Evolutionary conservation across 495 filamentous ascomycete species (phyloP), one percentile per base, ranked within the genome.

Genomic region (Penicillium cinerascens): DNA sequence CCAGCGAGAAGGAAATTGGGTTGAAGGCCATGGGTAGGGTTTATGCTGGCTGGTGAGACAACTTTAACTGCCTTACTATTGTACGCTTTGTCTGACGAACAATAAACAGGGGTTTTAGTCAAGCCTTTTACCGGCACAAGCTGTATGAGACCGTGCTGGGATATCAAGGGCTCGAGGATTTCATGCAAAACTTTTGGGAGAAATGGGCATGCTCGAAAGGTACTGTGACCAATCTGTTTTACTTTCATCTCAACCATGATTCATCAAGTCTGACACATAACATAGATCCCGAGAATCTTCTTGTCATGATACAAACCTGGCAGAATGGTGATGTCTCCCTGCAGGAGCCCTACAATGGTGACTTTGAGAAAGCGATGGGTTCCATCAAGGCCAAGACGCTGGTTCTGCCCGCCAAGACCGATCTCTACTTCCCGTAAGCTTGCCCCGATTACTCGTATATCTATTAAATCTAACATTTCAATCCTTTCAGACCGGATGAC

Each of bases 251-350:
- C 17, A 4, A 11, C 36, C 0, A n/a, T 10, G 9, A 18, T 18
- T 44, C 16, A 35, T 2, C 16, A 7, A 42, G 15, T n/a, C 44
- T 66, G 55, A 62, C 56, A 46, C 53, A 11, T 15, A 13, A 33
- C 2, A 51, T 47, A 85, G 84, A 88, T 43, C 84, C 84, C 0
- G 85, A 84, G 54, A 86, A 87, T 51, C 68, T 88, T 51, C 67
- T 87, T 1, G 77, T 75, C 1, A 85, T 88, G 84, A 62, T 83
- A 5, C 78, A 84, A 47, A 88, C 86, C n/a, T 90, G 87, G 87
- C 86, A 90, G 65, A 75, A 78, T 48, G 87, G 77, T 23, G 83
- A 90, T 57, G 78, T 81, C 50, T 84, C 82, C 1, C 59, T 76
- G 25, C 83, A 87, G 58, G 78, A 79, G 43, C 79, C 78, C 21